Conservation (phyloP, 768 basidiomycete species). For the Collybiopsis confluens region DNA sequence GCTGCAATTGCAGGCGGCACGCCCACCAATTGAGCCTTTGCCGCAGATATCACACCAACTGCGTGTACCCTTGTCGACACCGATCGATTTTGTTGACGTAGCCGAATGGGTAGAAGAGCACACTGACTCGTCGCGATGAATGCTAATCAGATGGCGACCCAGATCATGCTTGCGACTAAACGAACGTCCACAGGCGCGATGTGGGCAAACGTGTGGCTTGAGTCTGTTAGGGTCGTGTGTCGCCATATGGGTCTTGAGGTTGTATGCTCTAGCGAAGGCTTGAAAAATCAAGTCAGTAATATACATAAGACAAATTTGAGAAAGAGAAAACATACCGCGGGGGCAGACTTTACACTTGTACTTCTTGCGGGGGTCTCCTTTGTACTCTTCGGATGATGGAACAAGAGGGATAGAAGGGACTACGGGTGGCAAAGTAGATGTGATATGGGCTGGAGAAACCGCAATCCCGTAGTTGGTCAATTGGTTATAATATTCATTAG, state of each 20-base stretch:
- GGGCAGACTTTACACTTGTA: constrained; percentile 75
- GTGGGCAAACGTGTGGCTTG: constrained; percentile 87
- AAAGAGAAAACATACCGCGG: constrained; percentile 44
- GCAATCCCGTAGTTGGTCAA: constrained; percentile 43
- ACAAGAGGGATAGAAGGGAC: constrained; percentile 40
- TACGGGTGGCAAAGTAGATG: constrained; percentile 40
- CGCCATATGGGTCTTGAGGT: constrained; percentile 91
- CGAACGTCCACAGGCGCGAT: constrained; percentile 80
- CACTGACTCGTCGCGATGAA: constrained; percentile 71
- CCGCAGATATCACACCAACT: constrained; percentile 75
- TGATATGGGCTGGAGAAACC: constrained; percentile 55
- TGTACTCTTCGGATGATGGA: constrained; percentile 38
- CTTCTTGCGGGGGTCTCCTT: constrained; percentile 69
- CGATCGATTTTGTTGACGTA: constrained; percentile 49
- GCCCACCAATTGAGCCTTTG: constrained; percentile 57
- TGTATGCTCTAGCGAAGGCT: constrained; percentile 93
- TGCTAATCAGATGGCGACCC: constrained; percentile 82
- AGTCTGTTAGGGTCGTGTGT: constrained; percentile 91
- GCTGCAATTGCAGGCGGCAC: constrained; percentile 54
- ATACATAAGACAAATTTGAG: not conserved
- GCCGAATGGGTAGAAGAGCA: constrained; percentile 35
- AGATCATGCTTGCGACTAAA: constrained; percentile 95
- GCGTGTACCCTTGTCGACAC: constrained; percentile 60
- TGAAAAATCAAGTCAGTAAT: constrained; percentile 11
- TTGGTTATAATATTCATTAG: constrained; percentile 44